Percentiles rank a stretch among this genome's conserved stretches.
Evolutionary conservation across 2,329 filamentous ascomycete species (phyloP).

Genomic region (Boeremia exigua): DNA sequence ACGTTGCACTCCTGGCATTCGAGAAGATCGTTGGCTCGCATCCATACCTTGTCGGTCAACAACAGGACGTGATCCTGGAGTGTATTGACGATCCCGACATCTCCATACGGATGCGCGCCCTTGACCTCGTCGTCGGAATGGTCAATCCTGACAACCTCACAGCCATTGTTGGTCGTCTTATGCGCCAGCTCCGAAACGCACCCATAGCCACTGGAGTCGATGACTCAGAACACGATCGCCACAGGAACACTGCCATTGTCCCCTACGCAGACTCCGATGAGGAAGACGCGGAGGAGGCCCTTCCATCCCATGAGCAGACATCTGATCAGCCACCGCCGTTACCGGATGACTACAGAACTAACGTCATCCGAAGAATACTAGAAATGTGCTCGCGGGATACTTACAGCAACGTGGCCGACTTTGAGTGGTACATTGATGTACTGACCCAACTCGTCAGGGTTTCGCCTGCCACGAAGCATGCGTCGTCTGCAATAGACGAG

Average conservation of each 20-base stretch:
- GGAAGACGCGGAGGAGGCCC: constrained; percentile 61
- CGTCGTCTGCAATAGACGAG: constrained; percentile 33
- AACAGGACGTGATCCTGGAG: constrained; percentile 94
- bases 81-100: constrained; percentile 97
- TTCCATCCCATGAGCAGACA: constrained; percentile 59
- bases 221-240: constrained; percentile 56
- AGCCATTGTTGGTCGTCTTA: constrained; percentile 81
- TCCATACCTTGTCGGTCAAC: constrained; percentile 83
- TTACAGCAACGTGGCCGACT: constrained; percentile 84
- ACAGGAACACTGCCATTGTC: constrained; percentile 50
- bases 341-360: constrained; percentile 83
- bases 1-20: constrained; percentile 92
- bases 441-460: constrained; percentile 80
- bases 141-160: constrained; percentile 86
- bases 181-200: constrained; percentile 78
- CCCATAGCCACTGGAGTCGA: constrained; percentile 60
- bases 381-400: constrained; percentile 90
- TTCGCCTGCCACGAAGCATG: constrained; percentile 61
- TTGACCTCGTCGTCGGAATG: constrained; percentile 93
- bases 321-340: constrained; percentile 64
- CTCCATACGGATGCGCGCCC: constrained; percentile 89
- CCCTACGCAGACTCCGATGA: constrained; percentile 63
- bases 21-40: constrained; percentile 93
- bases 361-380: constrained; percentile 82
- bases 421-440: constrained; percentile 96